Conservation (phyloP, 768 basidiomycete genomes). For the Termitomyces heimii region DNA sequence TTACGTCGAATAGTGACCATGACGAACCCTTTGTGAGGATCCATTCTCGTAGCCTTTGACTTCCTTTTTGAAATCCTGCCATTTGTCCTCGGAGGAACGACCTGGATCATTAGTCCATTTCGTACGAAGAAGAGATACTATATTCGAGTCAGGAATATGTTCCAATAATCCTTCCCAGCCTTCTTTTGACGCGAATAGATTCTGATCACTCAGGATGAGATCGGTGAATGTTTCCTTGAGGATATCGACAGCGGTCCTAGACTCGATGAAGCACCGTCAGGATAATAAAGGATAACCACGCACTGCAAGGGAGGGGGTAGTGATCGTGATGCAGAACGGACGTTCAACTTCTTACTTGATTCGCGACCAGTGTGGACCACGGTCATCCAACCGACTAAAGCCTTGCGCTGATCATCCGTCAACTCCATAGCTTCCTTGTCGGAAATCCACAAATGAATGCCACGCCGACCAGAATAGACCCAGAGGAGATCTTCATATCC, state of each 20-base stretch:
- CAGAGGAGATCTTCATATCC: slow-evolving; percentile 88
- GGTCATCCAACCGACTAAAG: slow-evolving; percentile 83
- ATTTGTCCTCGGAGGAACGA: slow-evolving; percentile 63
- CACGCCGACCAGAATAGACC: slow-evolving; percentile 98
- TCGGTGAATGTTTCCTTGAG: slow-evolving; percentile 55
- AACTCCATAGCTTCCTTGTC: slow-evolving; percentile 84
- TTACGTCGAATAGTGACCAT: background rate
- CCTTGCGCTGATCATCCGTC: slow-evolving; percentile 85
- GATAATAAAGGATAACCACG: slow-evolving; percentile 19
- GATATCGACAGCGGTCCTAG: slow-evolving; percentile 39
- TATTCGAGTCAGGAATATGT: slow-evolving; percentile 60
- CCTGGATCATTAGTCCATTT: slow-evolving; percentile 54
- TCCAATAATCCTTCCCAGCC: slow-evolving; percentile 73
- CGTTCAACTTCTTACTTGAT: slow-evolving; percentile 76
- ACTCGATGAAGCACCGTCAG: background rate
- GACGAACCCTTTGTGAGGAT: slow-evolving; percentile 26
- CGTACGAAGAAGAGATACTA: slow-evolving; percentile 40
- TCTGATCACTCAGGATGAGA: slow-evolving; percentile 76
- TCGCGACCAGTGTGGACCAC: slow-evolving; percentile 80
- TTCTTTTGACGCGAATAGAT: slow-evolving; percentile 66
- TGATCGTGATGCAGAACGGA: slow-evolving; percentile 38
- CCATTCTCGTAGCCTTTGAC: slow-evolving; percentile 27
- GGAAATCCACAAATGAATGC: slow-evolving; percentile 97
- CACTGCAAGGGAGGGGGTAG: slow-evolving; percentile 76
- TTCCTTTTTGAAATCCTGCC: slow-evolving; percentile 54